These are phyloP conservation scores for Tubosaeta sp. DNA, from an alignment of 768 basidiomycete genomes.

Conservation along the genomic window DNA sequence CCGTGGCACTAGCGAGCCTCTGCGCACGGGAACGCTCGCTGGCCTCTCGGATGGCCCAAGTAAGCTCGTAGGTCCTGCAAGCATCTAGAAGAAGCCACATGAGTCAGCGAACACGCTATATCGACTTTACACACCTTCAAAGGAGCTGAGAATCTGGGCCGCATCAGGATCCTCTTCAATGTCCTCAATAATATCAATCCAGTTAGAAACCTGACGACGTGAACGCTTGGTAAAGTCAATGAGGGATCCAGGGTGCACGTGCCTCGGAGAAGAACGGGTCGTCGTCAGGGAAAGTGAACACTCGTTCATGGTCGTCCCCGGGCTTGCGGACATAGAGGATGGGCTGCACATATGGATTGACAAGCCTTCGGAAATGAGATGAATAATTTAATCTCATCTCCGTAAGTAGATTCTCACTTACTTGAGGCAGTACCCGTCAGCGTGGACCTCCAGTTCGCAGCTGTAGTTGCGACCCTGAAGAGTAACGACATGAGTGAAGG, in stretches of 20 bases:
- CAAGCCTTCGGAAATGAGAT: constrained; percentile 48
- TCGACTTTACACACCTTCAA: constrained; percentile 57
- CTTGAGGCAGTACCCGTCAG: constrained; percentile 90
- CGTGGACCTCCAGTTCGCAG: constrained; percentile 91
- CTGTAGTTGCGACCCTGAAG: constrained; percentile 93
- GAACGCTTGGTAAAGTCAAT: background rate
- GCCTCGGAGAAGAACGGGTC: constrained; percentile 94
- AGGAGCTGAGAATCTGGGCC: constrained; percentile 74
- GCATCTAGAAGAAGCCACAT: constrained; percentile 51
- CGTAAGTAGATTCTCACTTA: constrained; percentile 28
- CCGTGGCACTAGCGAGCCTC: constrained; percentile 36
- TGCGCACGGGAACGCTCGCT: constrained; percentile 60
- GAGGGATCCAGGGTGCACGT: constrained; percentile 1
- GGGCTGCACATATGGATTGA: constrained; percentile 93
- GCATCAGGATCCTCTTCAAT: constrained; percentile 84
- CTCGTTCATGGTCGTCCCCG: constrained; percentile 73
- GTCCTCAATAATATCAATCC: constrained; percentile 86
- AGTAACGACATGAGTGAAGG: constrained; percentile 83
- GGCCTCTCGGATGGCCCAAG: constrained; percentile 88
- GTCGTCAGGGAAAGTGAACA: constrained; percentile 69
- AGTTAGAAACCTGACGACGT: constrained; percentile 57
- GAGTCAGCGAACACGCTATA: background rate
- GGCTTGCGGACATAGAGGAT: constrained; percentile 82
- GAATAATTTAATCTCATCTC: constrained; percentile 5
- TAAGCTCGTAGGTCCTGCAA: constrained; percentile 83